Evolutionary conservation across 179 eudicot species (phyloP).

Genomic region (Heliamphora pulchella): DNA sequence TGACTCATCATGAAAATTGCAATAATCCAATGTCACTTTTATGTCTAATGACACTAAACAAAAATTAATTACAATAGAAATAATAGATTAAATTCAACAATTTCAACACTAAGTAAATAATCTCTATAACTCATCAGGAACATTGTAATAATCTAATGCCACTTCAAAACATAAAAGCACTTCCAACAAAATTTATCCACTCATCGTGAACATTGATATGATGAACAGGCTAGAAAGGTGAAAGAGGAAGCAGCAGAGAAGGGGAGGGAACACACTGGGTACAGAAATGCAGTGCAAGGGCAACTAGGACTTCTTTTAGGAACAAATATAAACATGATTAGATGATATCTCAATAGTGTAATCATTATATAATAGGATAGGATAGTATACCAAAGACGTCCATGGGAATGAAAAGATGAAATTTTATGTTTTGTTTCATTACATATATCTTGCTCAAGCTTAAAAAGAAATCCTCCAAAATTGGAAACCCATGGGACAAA

Average conservation of each 20-base stretch:
- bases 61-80: too few relatives aligned
- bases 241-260: not conserved
- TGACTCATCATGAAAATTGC: too few relatives aligned
- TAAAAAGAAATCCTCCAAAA: slow-evolving; percentile 1
- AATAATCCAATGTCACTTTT: too few relatives aligned
- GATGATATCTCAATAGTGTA: not conserved
- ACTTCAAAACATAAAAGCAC: too few relatives aligned
- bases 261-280: not conserved
- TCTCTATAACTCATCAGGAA: too few relatives aligned
- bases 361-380: not conserved
- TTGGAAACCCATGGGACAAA: not conserved
- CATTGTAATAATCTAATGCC: too few relatives aligned
- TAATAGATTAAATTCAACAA: too few relatives aligned
- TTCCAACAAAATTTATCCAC: too few relatives aligned
- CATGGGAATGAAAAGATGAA: not conserved
- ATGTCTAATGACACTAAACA: too few relatives aligned
- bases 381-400: not conserved
- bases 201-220: too few relatives aligned
- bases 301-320: not conserved
- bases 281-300: slow-evolving; percentile 4
- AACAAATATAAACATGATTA: not conserved
- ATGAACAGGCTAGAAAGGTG: not conserved
- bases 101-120: too few relatives aligned
- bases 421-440: slow-evolving; percentile 4
- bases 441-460: not conserved